phyloP scores from a whole-genome alignment of 345 rosid genomes.

The Euphorbia lathyris region DNA sequence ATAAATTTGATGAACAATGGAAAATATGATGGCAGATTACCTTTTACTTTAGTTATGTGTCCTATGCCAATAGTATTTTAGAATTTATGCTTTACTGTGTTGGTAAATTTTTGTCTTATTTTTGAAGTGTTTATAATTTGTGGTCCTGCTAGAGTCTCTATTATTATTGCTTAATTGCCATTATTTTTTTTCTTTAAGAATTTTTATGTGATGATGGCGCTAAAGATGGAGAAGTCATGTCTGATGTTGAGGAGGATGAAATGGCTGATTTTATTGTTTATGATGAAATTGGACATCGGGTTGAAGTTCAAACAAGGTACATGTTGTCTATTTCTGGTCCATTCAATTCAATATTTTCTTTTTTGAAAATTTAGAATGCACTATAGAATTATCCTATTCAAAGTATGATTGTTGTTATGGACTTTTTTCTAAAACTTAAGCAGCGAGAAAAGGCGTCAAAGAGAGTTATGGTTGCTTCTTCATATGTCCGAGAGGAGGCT shows the following conservation, averaged over 20 bases:
- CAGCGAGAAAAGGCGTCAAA: background rate
- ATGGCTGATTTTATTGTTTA: slow-evolving; percentile 14
- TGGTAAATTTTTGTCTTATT: too few species aligned
- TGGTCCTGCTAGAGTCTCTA: too few species aligned
- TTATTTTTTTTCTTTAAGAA: background rate
- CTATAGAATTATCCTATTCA: background rate
- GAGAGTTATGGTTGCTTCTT: background rate
- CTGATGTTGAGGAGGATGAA: slow-evolving; percentile 3
- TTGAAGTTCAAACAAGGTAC: background rate
- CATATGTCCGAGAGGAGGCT: too few species aligned
- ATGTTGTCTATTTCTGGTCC: background rate
- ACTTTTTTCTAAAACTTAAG: background rate
- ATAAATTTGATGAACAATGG: too few species aligned
- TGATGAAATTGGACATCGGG: background rate
- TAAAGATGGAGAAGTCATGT: background rate
- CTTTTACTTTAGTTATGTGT: background rate
- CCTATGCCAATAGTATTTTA: too few species aligned
- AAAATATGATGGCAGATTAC: background rate
- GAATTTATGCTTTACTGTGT: too few species aligned
- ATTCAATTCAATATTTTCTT: background rate
- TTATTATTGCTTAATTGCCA: background rate
- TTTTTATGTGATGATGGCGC: background rate
- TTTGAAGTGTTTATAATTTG: too few species aligned
- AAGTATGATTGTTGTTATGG: background rate
- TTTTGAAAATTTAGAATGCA: background rate